Percentiles rank a stretch among this genome's conserved stretches.
phyloP scores from a whole-genome alignment of 768 basidiomycete species.

The Kwoniella dendrophila region DNA sequence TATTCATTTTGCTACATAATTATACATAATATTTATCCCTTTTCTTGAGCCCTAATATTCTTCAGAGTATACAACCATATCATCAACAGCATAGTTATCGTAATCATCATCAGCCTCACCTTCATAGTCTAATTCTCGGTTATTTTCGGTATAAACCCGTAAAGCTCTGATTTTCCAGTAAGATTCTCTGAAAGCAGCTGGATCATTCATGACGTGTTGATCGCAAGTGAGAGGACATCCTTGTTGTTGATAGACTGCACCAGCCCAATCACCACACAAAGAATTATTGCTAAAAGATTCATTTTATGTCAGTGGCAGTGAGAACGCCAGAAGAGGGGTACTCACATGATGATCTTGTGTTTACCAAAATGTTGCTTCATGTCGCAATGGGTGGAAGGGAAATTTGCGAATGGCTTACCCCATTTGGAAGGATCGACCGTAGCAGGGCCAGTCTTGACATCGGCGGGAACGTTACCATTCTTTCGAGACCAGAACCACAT shows the following conservation, averaged over 20 bases:
- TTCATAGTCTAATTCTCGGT: background rate
- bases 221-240: conserved; percentile 17
- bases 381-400: conserved; percentile 17
- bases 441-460: conserved; percentile 10
- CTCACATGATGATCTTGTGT: conserved; percentile 12
- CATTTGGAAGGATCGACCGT: conserved; percentile 14
- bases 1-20: too few relatives aligned
- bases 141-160: conserved; percentile 3
- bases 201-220: conserved; percentile 7
- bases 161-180: conserved; percentile 21
- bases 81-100: background rate
- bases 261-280: conserved; percentile 21
- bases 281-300: background rate
- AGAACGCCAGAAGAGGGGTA: too few relatives aligned
- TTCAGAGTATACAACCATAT: background rate
- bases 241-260: conserved; percentile 5
- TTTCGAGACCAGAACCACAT: conserved; percentile 25
- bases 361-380: conserved; percentile 13
- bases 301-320: background rate
- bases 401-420: conserved; percentile 21
- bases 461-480: conserved; percentile 5
- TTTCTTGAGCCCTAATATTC: conserved; percentile 5
- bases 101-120: background rate
- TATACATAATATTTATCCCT: too few relatives aligned
- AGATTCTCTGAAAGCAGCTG: conserved; percentile 13